Percentiles rank a stretch among this genome's conserved stretches.
These are phyloP conservation scores for Boletus patriciae DNA, from an alignment of 768 basidiomycete genomes.

Conservation along the genomic window DNA sequence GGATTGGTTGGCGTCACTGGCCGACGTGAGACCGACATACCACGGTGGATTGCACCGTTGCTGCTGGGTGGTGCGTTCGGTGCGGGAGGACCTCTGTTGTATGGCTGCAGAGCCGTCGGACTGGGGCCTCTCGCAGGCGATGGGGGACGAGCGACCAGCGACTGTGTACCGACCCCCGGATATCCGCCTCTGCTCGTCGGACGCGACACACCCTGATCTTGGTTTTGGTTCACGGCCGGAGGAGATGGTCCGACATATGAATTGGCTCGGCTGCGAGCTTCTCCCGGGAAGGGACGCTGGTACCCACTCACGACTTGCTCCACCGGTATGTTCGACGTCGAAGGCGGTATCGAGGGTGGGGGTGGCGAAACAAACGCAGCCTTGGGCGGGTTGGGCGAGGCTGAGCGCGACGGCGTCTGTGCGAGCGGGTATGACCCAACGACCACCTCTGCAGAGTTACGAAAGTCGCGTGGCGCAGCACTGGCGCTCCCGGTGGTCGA, in stretches of 20 bases:
- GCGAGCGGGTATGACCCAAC: conserved; percentile 74
- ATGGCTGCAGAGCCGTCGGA: conserved; percentile 18
- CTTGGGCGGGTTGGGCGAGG: conserved; percentile 70
- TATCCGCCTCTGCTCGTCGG: conserved; percentile 66
- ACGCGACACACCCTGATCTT: conserved; percentile 43
- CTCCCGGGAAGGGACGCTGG: conserved; percentile 85
- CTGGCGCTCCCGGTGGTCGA: conserved; percentile 19
- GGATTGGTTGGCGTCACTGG: conserved; percentile 73
- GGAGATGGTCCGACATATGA: conserved; percentile 41
- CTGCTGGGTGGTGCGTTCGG: neutral
- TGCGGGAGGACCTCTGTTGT: conserved; percentile 9
- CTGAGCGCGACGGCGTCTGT: conserved; percentile 52
- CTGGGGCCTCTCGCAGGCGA: conserved; percentile 45
- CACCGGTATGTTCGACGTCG: conserved; percentile 54
- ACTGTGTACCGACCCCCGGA: conserved; percentile 79
- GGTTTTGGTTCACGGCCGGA: conserved; percentile 27
- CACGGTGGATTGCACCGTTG: conserved; percentile 9
- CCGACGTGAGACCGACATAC: conserved; percentile 34
- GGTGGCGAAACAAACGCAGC: conserved; percentile 74
- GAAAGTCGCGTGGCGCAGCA: conserved; percentile 54
- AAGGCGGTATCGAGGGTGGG: conserved; percentile 30
- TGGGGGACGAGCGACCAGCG: conserved; percentile 61
- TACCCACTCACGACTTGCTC: conserved; percentile 77
- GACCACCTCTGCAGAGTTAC: conserved; percentile 70
- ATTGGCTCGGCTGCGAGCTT: conserved; percentile 58